Percentiles rank a stretch among this genome's conserved stretches.
Evolutionary conservation across 345 rosid species (phyloP).

Genomic region (Salix exigua): DNA sequence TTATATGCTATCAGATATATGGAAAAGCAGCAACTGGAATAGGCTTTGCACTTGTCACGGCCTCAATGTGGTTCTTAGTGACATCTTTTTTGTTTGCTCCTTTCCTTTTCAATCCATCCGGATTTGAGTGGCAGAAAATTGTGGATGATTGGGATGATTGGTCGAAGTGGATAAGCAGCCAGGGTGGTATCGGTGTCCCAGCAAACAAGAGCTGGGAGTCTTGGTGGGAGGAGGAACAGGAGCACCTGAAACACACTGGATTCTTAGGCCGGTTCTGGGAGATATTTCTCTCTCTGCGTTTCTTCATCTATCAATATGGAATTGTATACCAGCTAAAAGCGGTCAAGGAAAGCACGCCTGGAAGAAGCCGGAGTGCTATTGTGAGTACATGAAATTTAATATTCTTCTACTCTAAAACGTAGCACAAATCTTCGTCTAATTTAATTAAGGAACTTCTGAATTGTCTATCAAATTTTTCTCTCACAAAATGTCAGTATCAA

Average conservation of each 20-base stretch:
- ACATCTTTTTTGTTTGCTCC: constrained; percentile 84
- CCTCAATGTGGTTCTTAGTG: constrained; percentile 89
- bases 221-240: constrained; percentile 99
- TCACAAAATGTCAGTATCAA: no score
- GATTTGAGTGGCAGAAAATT: constrained; percentile 97
- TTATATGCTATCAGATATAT: constrained; percentile 62
- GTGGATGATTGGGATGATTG: constrained; percentile 99
- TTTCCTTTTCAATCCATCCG: constrained; percentile 88
- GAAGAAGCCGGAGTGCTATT: constrained; percentile 58
- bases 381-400: constrained; percentile 37
- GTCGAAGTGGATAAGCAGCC: constrained; percentile 86
- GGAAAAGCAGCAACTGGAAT: constrained; percentile 40
- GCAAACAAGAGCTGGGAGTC: constrained; percentile 97
- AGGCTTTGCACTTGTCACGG: constrained; percentile 48
- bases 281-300: constrained; percentile 67
- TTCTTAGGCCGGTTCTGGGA: constrained; percentile 69
- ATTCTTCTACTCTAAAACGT: not conserved
- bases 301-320: constrained; percentile 81
- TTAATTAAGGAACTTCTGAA: not conserved
- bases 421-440: not conserved
- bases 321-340: constrained; percentile 75
- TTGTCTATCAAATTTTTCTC: no score
- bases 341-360: constrained; percentile 46
- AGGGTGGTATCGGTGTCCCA: constrained; percentile 94
- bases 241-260: constrained; percentile 77